phyloP scores from a whole-genome alignment of 306 rosid species.

The Vicia faba region DNA sequence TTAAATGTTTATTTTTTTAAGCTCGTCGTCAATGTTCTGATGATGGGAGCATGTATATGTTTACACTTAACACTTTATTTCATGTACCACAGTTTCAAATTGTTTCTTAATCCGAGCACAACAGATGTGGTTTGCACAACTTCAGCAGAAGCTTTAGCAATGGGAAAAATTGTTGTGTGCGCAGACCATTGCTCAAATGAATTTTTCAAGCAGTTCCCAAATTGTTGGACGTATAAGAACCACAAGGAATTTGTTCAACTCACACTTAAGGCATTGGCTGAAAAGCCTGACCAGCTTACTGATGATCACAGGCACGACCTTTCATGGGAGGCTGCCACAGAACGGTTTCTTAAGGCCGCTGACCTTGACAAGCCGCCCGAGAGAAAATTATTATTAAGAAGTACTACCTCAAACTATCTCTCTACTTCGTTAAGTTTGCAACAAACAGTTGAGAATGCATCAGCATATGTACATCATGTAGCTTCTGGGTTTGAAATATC shows the following conservation, averaged over 20 bases:
- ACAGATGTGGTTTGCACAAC: conserved; percentile 96
- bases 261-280: conserved; percentile 57
- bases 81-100: conserved; percentile 64
- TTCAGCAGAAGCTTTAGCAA: conserved; percentile 98
- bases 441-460: conserved; percentile 57
- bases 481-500: conserved; percentile 79
- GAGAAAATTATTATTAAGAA: conserved; percentile 37
- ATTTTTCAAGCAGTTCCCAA: conserved; percentile 94
- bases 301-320: conserved; percentile 64
- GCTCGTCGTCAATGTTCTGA: conserved; percentile 6
- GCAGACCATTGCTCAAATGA: conserved; percentile 91
- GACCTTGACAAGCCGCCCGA: conserved; percentile 52
- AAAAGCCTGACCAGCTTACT: conserved; percentile 66
- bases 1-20: not conserved
- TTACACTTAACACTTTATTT: conserved; percentile 27
- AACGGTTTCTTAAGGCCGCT: conserved; percentile 65
- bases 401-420: conserved; percentile 51
- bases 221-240: conserved; percentile 65
- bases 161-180: conserved; percentile 84
- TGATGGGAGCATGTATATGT: conserved; percentile 26
- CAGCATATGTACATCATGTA: conserved; percentile 68
- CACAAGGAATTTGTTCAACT: conserved; percentile 61
- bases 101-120: conserved; percentile 95
- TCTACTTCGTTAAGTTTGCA: conserved; percentile 52
- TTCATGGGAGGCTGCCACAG: conserved; percentile 93